Base-by-base conservation (phyloP, 176 grass and related monocot species). In the Raddia distichophylla region DNA sequence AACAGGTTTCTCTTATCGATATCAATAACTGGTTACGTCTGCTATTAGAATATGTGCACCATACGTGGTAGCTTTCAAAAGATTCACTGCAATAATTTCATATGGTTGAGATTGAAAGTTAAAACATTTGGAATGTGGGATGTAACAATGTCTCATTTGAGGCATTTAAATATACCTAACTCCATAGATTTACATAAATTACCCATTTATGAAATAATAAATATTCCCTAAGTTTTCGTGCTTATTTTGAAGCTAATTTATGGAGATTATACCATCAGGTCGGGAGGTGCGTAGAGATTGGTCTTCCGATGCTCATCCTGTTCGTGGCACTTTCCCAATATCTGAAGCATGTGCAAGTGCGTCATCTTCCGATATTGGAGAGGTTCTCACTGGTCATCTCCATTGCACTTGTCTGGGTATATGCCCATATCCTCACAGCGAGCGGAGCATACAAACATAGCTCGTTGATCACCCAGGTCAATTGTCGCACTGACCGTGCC, bases 281-380 rank as follows among this genome's bases (percentile, higher is more conserved):
- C 63, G 94, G 94, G 44, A 89, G 81, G 62, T 97, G 94, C 33
- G 94, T 91, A 49, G 94, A 97, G 88, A 91, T 93, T 44, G 91
- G 91, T 40, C 63, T 97, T 63, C 94, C 91, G 4, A 93, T 89
- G 88, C 86, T 97, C 2, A 66, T 97, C 18, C 53, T 97, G 10
- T 97, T 97, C 68, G 68, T 97, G 67, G 88, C 88, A 14, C 77
- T 89, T 59, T 93, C 91, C 18, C 84, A 81, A 33, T 86, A 81
- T 60, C 49, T 86, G 52, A 86, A 86, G 52, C 69, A 81, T 60
- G 51, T 86, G 60, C 70, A 74, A 67, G 13, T 86, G 20, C 52
- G 52, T 16, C 77, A 67, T 81, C 35, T 96, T 70, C 90, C 90
- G 12, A 73, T 96, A 82, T n/a, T 93, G 75, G 90, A 96, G 76